Conservation (phyloP, 2,329 filamentous ascomycete species). For the Spiromastix sp. region DNA sequence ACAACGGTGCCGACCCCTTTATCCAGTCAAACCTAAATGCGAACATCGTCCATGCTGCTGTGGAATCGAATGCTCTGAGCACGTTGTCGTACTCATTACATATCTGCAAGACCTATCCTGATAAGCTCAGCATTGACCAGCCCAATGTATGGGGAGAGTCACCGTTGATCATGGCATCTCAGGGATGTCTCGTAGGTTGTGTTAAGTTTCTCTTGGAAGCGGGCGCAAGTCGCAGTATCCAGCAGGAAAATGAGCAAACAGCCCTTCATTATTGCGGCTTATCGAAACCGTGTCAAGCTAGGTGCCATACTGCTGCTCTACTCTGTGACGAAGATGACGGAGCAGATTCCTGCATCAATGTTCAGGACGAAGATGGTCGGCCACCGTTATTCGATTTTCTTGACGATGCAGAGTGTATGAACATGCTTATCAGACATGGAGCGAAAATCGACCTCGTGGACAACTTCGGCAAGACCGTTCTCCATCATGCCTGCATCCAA, state of each 20-base stretch:
- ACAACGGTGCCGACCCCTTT: slow-evolving; percentile 11
- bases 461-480: slow-evolving; percentile 8
- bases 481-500: slow-evolving; percentile 12
- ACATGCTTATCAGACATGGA: slow-evolving; percentile 7
- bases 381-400: slow-evolving; percentile 12
- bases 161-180: slow-evolving; percentile 11
- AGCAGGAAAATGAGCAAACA: slow-evolving; percentile 10
- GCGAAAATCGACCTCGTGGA: slow-evolving; percentile 10
- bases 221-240: slow-evolving; percentile 9
- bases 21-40: slow-evolving; percentile 11
- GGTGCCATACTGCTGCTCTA: slow-evolving; percentile 7
- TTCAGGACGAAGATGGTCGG: slow-evolving; percentile 11
- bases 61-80: slow-evolving; percentile 9
- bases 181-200: slow-evolving; percentile 9
- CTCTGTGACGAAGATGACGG: slow-evolving; percentile 4
- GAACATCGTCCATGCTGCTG: slow-evolving; percentile 12
- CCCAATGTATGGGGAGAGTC: slow-evolving; percentile 11
- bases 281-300: slow-evolving; percentile 6
- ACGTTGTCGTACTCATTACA: slow-evolving; percentile 9
- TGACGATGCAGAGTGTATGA: slow-evolving; percentile 10
- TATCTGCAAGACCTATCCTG: slow-evolving; percentile 8
- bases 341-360: slow-evolving; percentile 5
- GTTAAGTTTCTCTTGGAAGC: slow-evolving; percentile 9
- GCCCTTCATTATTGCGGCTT: slow-evolving; percentile 11
- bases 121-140: slow-evolving; percentile 6